Evolutionary conservation across 768 basidiomycete species (phyloP).

Genomic region (Tylopilus balloui): DNA sequence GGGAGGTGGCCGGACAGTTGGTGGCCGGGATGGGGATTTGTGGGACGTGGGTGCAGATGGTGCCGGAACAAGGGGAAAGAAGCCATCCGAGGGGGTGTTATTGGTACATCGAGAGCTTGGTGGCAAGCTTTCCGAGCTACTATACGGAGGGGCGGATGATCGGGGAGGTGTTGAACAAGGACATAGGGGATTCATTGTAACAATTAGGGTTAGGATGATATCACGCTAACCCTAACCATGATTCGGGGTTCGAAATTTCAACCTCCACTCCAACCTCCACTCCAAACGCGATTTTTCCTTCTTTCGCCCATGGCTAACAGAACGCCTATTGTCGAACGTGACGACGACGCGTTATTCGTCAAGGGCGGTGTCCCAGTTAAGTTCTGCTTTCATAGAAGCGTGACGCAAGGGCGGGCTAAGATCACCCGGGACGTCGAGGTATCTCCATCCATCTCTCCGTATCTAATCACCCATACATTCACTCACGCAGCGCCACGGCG

Average conservation of each 20-base stretch:
- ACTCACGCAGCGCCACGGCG: conserved; percentile 18
- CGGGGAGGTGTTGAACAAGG: neutral
- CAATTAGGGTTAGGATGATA: conserved; percentile 12
- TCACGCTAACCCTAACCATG: conserved; percentile 26
- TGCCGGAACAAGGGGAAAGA: conserved; percentile 7
- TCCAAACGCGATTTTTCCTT: no score
- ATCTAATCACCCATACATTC: no score
- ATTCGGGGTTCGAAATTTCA: conserved; percentile 28
- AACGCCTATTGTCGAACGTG: neutral
- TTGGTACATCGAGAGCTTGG: conserved; percentile 58
- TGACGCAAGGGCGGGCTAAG: conserved; percentile 17
- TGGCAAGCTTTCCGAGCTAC: conserved; percentile 49
- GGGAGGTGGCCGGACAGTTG: conserved; percentile 11
- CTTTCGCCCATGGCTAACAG: conserved; percentile 5
- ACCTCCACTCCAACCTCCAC: neutral
- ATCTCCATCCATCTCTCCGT: neutral
- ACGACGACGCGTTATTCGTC: conserved; percentile 18
- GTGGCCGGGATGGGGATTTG: conserved; percentile 31
- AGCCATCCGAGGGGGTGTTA: conserved; percentile 26
- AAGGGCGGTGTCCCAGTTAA: conserved; percentile 21
- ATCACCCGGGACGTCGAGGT: conserved; percentile 24
- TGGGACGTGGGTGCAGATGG: conserved; percentile 35
- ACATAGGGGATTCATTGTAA: neutral
- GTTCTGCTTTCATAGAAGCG: conserved; percentile 28
- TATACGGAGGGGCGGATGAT: conserved; percentile 25